Conservation (phyloP, 1,284 basidiomycete species). For the Puccinia sorghi region DNA sequence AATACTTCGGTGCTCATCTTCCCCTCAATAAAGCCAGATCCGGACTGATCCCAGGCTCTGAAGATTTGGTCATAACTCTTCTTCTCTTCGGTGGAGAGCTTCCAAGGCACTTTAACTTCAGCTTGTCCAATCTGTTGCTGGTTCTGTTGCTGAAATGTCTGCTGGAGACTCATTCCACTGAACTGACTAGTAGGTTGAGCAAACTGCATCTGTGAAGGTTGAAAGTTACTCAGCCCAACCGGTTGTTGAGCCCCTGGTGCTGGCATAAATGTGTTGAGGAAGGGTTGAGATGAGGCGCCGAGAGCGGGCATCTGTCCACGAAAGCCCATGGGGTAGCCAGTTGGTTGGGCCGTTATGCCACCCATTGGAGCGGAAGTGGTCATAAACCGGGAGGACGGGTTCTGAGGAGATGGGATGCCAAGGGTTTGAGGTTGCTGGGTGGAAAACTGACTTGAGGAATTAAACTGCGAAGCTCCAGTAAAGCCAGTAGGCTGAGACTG, state of each 20-base stretch:
- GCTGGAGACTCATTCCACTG: conserved; percentile 50
- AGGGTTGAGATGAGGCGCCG: conserved; percentile 47
- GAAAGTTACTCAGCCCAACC: conserved; percentile 32
- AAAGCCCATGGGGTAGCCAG: conserved; percentile 46
- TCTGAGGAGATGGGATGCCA: conserved; percentile 4
- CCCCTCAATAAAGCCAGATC: conserved; percentile 83
- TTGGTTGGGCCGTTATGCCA: conserved; percentile 32
- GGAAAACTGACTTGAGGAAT: conserved; percentile 32
- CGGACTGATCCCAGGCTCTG: conserved; percentile 84
- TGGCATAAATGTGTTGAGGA: conserved; percentile 50
- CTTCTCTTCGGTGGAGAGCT: conserved; percentile 83
- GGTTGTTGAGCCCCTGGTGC: conserved; percentile 44
- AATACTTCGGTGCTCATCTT: conserved; percentile 88
- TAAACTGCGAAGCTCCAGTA: background rate
- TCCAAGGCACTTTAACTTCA: conserved; percentile 81
- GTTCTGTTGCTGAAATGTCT: conserved; percentile 70
- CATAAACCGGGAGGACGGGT: conserved; percentile 27
- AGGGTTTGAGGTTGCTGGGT: conserved; percentile 29
- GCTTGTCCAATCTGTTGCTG: conserved; percentile 70
- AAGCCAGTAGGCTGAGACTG: conserved; percentile 47
- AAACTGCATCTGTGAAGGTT: conserved; percentile 50
- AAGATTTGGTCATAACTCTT: conserved; percentile 97
- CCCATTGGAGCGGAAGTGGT: conserved; percentile 17
- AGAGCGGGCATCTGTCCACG: conserved; percentile 44
- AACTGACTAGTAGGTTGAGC: conserved; percentile 48